Evolutionary conservation across 768 basidiomycete species (phyloP).

Genomic region (Paxillus involutus): DNA sequence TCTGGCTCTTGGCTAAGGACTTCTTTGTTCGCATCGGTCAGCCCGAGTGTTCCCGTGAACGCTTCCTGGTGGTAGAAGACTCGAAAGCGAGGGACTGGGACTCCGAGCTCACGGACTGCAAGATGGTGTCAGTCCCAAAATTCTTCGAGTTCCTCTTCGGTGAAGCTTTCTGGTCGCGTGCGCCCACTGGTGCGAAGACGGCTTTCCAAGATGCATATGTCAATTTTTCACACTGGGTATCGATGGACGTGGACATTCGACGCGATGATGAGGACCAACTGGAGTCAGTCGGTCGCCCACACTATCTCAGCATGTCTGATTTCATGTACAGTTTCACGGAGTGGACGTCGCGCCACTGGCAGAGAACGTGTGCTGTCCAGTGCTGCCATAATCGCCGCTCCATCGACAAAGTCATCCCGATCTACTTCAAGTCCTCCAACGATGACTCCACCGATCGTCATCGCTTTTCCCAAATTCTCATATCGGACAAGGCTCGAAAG

Average conservation of each 20-base stretch:
- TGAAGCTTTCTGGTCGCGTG: not conserved
- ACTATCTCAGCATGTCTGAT: not conserved
- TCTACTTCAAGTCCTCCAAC: too few relatives aligned
- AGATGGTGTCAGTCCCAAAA: not conserved
- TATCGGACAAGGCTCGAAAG: too few relatives aligned
- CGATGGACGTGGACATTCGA: not conserved
- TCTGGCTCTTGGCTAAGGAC: slow-evolving; percentile 9
- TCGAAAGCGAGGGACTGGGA: not conserved
- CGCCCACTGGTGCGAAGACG: not conserved
- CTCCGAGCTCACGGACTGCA: slow-evolving; percentile 1
- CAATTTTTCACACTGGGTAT: slow-evolving; percentile 12
- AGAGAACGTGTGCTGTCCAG: too few relatives aligned
- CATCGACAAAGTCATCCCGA: slow-evolving; percentile 7
- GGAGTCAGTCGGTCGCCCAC: not conserved
- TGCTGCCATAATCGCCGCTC: not conserved
- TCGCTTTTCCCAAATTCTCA: too few relatives aligned
- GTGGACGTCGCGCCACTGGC: slow-evolving; percentile 5
- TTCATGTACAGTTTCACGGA: not conserved
- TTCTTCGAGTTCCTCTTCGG: slow-evolving; percentile 10
- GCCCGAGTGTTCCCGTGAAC: too few relatives aligned
- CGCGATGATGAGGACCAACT: not conserved
- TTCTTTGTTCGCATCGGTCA: not conserved
- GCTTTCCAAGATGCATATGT: slow-evolving; percentile 5
- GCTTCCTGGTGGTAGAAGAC: not conserved
- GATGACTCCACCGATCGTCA: too few relatives aligned